These are phyloP conservation scores for Backusella luteola DNA, from an alignment of 192 early-diverging fungal species.

Conservation along the genomic window DNA sequence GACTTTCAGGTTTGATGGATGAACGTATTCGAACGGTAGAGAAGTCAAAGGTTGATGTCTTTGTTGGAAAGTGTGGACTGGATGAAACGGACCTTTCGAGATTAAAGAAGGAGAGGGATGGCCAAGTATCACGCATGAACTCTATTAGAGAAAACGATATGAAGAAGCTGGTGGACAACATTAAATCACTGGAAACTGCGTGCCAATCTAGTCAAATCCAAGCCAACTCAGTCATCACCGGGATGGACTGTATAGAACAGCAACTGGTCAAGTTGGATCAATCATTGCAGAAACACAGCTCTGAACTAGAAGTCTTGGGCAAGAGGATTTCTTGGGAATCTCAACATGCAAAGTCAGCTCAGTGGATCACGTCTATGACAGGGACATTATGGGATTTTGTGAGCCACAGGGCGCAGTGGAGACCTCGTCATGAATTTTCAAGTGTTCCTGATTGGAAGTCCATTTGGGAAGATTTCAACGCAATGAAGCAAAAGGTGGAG, in stretches of 20 bases:
- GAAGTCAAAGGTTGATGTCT: slow-evolving; percentile 9
- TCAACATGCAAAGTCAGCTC: slow-evolving; percentile 2
- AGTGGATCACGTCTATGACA: slow-evolving; percentile 22
- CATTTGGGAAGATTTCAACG: slow-evolving; percentile 9
- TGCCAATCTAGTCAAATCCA: background rate
- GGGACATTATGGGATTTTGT: slow-evolving; percentile 21
- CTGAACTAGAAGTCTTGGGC: slow-evolving; percentile 13
- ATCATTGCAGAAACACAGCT: slow-evolving; percentile 13
- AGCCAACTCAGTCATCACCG: background rate
- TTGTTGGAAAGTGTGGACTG: slow-evolving; percentile 20
- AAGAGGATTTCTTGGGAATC: slow-evolving; percentile 27
- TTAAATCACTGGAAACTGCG: slow-evolving; percentile 10
- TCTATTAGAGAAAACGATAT: slow-evolving; percentile 16
- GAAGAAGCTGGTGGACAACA: slow-evolving; percentile 9
- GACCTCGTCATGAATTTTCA: background rate
- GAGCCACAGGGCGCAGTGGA: slow-evolving; percentile 22
- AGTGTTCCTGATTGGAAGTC: background rate
- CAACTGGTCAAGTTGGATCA: slow-evolving; percentile 16
- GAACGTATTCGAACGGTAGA: slow-evolving; percentile 13
- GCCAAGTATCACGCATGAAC: slow-evolving; percentile 13
- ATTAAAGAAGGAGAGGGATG: slow-evolving; percentile 23
- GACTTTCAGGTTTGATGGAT: slow-evolving; percentile 23
- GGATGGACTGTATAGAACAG: background rate
- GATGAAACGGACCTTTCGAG: slow-evolving; percentile 25
- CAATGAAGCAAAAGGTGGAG: slow-evolving; percentile 12